Percentiles rank a stretch among this genome's conserved stretches.
These are phyloP conservation scores for Hygrocybe coccinea DNA, from an alignment of 768 basidiomycete species.

Conservation along the genomic window DNA sequence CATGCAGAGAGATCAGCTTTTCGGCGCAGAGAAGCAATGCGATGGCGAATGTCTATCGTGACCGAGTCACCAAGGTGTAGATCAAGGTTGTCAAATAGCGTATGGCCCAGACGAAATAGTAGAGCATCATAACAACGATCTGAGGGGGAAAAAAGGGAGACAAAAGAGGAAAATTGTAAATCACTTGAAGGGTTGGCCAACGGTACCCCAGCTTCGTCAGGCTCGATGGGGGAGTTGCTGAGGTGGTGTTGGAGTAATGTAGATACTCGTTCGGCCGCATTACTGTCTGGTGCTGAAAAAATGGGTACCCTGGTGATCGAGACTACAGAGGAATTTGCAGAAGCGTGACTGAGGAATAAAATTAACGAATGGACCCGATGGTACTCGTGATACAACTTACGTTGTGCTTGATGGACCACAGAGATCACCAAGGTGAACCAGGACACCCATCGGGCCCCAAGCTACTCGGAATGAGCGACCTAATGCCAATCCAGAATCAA, in stretches of 20 bases:
- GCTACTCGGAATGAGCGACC: conserved; percentile 86
- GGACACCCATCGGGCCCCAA: conserved; percentile 78
- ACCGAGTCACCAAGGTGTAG: conserved; percentile 52
- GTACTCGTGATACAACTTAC: conserved; percentile 39
- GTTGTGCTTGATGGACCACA: conserved; percentile 50
- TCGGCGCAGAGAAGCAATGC: conserved; percentile 59
- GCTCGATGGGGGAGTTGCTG: conserved; percentile 62
- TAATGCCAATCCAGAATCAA: conserved; percentile 80
- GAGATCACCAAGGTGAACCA: conserved; percentile 74
- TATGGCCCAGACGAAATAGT: conserved; percentile 82
- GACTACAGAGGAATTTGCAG: conserved; percentile 44
- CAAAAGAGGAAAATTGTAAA: conserved; percentile 77
- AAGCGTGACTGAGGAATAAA: conserved; percentile 36
- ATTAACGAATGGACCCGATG: not conserved
- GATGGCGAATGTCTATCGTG: conserved; percentile 58
- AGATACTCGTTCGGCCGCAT: conserved; percentile 40
- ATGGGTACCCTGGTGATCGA: conserved; percentile 46
- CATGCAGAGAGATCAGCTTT: conserved; percentile 79
- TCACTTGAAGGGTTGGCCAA: conserved; percentile 57
- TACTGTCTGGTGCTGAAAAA: conserved; percentile 28
- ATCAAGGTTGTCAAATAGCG: conserved; percentile 83
- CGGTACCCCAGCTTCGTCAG: conserved; percentile 66
- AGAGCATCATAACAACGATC: conserved; percentile 72
- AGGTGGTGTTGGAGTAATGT: conserved; percentile 76
- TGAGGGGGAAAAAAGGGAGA: conserved; percentile 60